Percentiles rank a stretch among this genome's conserved stretches.
Evolutionary conservation across 169 alveolate genomes (phyloP).

Genomic region (Neospora caninum): DNA sequence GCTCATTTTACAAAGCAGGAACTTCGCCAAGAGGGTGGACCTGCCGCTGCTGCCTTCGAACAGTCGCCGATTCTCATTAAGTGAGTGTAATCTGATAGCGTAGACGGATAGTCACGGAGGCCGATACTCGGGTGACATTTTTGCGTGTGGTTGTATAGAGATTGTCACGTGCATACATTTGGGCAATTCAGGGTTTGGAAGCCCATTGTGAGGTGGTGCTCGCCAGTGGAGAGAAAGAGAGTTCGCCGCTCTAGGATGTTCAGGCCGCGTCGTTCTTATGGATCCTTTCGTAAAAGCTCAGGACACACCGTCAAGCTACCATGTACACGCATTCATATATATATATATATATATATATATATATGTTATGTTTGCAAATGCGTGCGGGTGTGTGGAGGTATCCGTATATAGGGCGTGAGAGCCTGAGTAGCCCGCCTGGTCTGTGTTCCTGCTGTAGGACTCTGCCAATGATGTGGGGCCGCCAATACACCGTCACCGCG

Average conservation of each 20-base stretch:
- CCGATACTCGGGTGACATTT: neutral
- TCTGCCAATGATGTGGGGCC: conserved; percentile 23
- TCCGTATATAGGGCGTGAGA: neutral
- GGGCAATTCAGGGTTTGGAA: too few relatives aligned
- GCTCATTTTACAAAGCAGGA: neutral
- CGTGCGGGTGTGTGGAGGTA: too few relatives aligned
- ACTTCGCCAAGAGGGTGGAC: neutral
- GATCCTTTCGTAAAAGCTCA: too few relatives aligned
- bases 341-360: neutral
- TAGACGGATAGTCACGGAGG: neutral
- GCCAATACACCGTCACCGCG: conserved; percentile 24
- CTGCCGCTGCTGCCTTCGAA: neutral
- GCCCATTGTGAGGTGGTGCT: too few relatives aligned
- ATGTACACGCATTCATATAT: neutral
- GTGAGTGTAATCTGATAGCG: neutral
- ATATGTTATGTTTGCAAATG: neutral
- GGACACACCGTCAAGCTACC: too few relatives aligned
- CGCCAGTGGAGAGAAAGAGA: too few relatives aligned
- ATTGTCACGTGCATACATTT: too few relatives aligned
- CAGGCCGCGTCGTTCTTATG: too few relatives aligned
- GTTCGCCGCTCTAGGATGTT: too few relatives aligned
- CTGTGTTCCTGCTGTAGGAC: neutral
- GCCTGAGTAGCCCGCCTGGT: too few relatives aligned
- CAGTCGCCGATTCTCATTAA: neutral
- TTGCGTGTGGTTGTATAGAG: neutral